Evolutionary conservation across 371 early-diverging fungal species (phyloP), one percentile per base, ranked within the genome.

Genomic region (Mortierella sp.): DNA sequence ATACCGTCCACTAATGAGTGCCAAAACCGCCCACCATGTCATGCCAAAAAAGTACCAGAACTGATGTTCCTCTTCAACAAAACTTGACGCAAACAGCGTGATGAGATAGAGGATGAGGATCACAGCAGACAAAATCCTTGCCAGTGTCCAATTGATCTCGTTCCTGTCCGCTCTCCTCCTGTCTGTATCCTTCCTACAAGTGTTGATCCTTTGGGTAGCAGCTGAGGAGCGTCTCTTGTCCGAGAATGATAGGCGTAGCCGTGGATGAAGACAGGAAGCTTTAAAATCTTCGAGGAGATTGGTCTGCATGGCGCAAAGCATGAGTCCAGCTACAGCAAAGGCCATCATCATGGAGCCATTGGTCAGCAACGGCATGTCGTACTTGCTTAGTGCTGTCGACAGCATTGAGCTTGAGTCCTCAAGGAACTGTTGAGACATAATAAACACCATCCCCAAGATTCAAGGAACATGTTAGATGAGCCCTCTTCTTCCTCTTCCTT

Each of bases 41-140:
- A 90, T 89, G 28, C 72, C 61, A 70, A 86, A 86, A 73, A 85
- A 92, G 58, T 87, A 92, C 94, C 94, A 93, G 55, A 87, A 86
- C 58, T 80, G 82, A 54, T 90, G 91, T 65, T 93, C 94, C 54
- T 93, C 91, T 69, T 93, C 94, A 1, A 93, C 85, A 72, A 88
- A 87, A 50, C 92, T 92, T 48, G 90, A 91, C 1, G 93, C 86
- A 76, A 86, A 86, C 67, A 89, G 66, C 4, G 89, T 86, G 12
- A 83, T 30, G n/a, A 83, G 54, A 51, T 90, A 91, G 12, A 81
- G 71, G 9, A 64, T 43, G 28, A 84, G 21, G 18, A 81, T 70
- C 45, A 81, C 52, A 1, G 62, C 57, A 0, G 81, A 66, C 49
- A 87, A 79, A 12, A 51, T 39, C 2, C 73, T 52, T 21, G 71